Conservation (phyloP, 208 protist genomes). For the Herpetomonas tarakana region DNA sequence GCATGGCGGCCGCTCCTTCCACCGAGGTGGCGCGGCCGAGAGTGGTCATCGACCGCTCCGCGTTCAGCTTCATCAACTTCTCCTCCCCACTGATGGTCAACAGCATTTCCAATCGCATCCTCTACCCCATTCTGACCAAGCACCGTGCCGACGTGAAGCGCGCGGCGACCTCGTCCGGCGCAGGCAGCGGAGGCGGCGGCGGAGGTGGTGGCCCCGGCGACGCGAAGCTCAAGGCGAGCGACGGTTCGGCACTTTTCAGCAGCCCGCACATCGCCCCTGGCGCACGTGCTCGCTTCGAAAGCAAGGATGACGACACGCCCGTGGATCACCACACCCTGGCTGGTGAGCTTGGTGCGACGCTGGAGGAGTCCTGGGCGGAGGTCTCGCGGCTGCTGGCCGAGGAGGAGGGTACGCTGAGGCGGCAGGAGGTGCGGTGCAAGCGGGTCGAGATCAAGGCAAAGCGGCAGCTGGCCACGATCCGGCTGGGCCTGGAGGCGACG, state of each 20-base stretch:
- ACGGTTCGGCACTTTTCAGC: conserved; percentile 36
- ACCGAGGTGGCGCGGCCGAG: conserved; percentile 6
- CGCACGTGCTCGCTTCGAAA: not conserved
- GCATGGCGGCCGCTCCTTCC: conserved; percentile 10
- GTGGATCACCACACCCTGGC: conserved; percentile 41
- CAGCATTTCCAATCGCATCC: conserved; percentile 55
- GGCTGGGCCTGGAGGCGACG: conserved; percentile 78
- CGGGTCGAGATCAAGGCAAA: conserved; percentile 74
- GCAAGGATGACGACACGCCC: not conserved
- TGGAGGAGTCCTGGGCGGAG: conserved; percentile 46
- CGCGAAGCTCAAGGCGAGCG: conserved; percentile 22
- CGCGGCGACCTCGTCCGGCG: conserved; percentile 1
- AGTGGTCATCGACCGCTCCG: conserved; percentile 37
- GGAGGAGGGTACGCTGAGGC: conserved; percentile 39
- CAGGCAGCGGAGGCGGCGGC: conserved; percentile 4
- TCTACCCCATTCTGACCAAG: conserved; percentile 40
- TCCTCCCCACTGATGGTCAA: conserved; percentile 72
- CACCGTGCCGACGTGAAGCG: conserved; percentile 18
- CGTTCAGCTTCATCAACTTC: conserved; percentile 66
- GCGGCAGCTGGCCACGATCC: conserved; percentile 60
- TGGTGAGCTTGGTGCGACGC: conserved; percentile 29
- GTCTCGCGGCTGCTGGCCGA: conserved; percentile 47
- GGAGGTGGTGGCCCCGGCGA: conserved; percentile 3
- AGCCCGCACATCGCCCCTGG: conserved; percentile 11
- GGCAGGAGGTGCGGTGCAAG: conserved; percentile 62